Percentiles rank a stretch among this genome's conserved stretches.
These are phyloP conservation scores for Filobasidium uniguttulatum DNA, from an alignment of 1,284 basidiomycete species.

Conservation along the genomic window DNA sequence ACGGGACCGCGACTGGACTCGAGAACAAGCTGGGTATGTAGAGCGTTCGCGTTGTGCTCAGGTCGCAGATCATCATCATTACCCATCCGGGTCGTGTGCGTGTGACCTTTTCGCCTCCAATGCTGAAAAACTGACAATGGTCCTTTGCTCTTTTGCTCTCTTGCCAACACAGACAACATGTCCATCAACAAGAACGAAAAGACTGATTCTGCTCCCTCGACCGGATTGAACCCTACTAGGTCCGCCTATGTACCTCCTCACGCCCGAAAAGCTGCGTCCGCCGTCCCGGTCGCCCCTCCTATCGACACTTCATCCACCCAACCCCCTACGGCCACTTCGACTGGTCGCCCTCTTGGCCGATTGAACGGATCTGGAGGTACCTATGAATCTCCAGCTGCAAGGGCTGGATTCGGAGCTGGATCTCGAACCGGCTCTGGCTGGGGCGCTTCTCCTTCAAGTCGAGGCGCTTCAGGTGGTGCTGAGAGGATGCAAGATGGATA, in stretches of 20 bases:
- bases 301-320: conserved; percentile 35
- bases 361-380: conserved; percentile 39
- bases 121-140: not conserved
- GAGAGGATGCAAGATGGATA: conserved; percentile 49
- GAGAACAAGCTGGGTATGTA: conserved; percentile 67
- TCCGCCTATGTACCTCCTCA: conserved; percentile 89
- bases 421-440: conserved; percentile 11
- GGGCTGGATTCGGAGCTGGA: conserved; percentile 15
- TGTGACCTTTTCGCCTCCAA: not conserved
- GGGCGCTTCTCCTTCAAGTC: too few relatives aligned
- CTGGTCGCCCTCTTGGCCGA: conserved; percentile 29
- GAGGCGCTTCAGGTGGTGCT: conserved; percentile 38
- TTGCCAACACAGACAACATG: conserved; percentile 3
- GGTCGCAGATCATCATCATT: not conserved
- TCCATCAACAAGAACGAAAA: conserved; percentile 9
- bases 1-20: conserved; percentile 46
- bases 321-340: conserved; percentile 24
- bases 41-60: not conserved
- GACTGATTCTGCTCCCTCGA: conserved; percentile 41
- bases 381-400: conserved; percentile 43
- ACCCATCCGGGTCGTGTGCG: not conserved
- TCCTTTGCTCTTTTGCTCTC: not conserved
- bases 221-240: conserved; percentile 55
- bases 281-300: conserved; percentile 45
- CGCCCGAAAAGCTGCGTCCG: conserved; percentile 54